phyloP scores from a whole-genome alignment of 2,329 filamentous ascomycete genomes.

The Penicillium brevicompactum region DNA sequence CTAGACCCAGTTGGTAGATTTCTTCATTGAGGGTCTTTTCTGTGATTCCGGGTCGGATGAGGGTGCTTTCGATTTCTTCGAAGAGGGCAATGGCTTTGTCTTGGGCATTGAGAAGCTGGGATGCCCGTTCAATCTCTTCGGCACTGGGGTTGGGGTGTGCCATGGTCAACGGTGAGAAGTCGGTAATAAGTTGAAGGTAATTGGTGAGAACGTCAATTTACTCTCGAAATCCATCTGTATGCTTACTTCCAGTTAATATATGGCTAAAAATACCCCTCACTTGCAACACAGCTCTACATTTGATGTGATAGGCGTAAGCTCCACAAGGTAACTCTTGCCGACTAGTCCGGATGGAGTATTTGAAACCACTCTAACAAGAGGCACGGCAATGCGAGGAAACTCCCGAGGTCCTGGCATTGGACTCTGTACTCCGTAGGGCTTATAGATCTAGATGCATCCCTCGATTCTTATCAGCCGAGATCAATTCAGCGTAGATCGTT shows the following conservation, averaged over 20 bases:
- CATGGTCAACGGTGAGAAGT: not conserved
- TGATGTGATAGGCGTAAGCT: not conserved
- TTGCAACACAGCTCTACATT: not conserved
- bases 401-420: not conserved
- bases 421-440: not conserved
- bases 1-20: slow-evolving; percentile 49
- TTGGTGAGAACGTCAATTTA: not conserved
- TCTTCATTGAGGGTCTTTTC: slow-evolving; percentile 53
- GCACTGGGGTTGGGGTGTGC: not conserved
- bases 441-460: not conserved
- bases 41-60: slow-evolving; percentile 51
- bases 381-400: too few species aligned
- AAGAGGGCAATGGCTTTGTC: slow-evolving; percentile 51
- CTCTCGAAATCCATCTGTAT: not conserved
- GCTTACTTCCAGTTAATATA: not conserved
- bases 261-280: not conserved
- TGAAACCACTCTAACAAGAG: not conserved
- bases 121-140: slow-evolving; percentile 31
- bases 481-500: not conserved
- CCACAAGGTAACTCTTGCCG: slow-evolving; percentile 1
- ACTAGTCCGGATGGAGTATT: not conserved
- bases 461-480: not conserved
- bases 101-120: slow-evolving; percentile 50
- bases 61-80: slow-evolving; percentile 48
- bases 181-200: not conserved